Conservation (phyloP, 2,329 filamentous ascomycete species). For the Cylindrodendrum hubeiense region DNA sequence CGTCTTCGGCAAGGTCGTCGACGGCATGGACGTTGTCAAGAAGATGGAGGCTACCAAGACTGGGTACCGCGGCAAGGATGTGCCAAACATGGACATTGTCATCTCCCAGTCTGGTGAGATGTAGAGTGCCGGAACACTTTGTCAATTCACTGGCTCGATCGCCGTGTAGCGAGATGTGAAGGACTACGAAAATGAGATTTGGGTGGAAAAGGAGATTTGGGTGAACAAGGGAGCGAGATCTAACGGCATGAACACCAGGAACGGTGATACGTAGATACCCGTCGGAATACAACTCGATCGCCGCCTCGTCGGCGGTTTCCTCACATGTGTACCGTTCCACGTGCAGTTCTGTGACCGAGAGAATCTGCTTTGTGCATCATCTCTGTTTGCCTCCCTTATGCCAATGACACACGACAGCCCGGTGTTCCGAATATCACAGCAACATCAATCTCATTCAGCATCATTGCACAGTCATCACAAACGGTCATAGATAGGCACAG, state of each 20-base stretch:
- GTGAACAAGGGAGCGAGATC: not conserved
- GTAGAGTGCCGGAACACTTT: constrained; percentile 57
- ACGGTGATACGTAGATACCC: constrained; percentile 36
- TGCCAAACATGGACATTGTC: constrained; percentile 86
- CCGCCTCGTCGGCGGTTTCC: constrained; percentile 32
- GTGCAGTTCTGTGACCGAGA: constrained; percentile 9
- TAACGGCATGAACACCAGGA: constrained; percentile 3
- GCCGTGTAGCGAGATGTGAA: not conserved
- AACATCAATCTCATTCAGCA: not conserved
- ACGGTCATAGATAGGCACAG: constrained; percentile 11
- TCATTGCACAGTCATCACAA: constrained; percentile 1
- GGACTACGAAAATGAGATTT: not conserved
- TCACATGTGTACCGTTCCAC: constrained; percentile 30
- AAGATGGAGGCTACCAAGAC: constrained; percentile 96
- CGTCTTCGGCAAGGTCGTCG: constrained; percentile 91
- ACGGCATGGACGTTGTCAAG: constrained; percentile 89
- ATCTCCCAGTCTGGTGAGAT: constrained; percentile 95
- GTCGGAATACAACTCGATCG: constrained; percentile 26
- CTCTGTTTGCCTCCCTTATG: constrained; percentile 7
- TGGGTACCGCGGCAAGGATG: constrained; percentile 78
- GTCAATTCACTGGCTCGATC: not conserved
- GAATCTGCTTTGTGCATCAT: constrained; percentile 5
- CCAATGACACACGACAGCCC: not conserved
- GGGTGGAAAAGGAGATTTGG: not conserved
- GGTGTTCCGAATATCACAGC: not conserved